Percentiles rank a stretch among this genome's conserved stretches.
Conservation (phyloP, 2,329 filamentous ascomycete genomes). For the Chaetomiaceae sp. region DNA sequence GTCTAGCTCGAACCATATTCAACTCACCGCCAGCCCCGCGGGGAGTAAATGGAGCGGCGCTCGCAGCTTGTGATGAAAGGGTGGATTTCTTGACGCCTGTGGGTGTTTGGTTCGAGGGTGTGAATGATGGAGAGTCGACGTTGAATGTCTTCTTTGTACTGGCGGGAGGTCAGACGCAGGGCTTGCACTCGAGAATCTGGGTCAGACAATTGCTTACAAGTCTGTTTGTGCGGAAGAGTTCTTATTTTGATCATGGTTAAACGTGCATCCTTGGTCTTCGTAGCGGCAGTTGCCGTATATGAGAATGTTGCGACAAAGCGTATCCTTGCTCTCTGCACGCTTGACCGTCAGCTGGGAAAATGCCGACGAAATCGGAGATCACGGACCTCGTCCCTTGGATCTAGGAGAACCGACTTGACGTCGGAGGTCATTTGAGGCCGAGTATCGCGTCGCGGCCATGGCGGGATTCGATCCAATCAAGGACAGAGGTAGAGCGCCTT, state of each 20-base stretch:
- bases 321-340: constrained; percentile 72
- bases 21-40: constrained; percentile 49
- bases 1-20: neutral
- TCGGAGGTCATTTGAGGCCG: constrained; percentile 44
- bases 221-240: constrained; percentile 45
- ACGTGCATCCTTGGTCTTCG: constrained; percentile 85
- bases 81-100: constrained; percentile 61
- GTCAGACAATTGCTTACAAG: too few species aligned
- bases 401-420: constrained; percentile 53
- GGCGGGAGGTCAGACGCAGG: constrained; percentile 27
- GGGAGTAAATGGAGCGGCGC: constrained; percentile 79
- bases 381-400: constrained; percentile 46
- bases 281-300: constrained; percentile 93
- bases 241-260: constrained; percentile 78
- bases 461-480: constrained; percentile 27
- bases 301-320: constrained; percentile 83
- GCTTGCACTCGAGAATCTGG: too few species aligned
- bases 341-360: constrained; percentile 17
- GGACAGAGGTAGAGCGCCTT: constrained; percentile 30
- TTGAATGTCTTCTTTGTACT: constrained; percentile 73
- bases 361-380: neutral
- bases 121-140: constrained; percentile 95
- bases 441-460: constrained; percentile 47
- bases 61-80: constrained; percentile 87
- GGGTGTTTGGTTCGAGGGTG: constrained; percentile 54